These are phyloP conservation scores for Leccinum rimulosum DNA, from an alignment of 768 basidiomycete species.

Conservation along the genomic window DNA sequence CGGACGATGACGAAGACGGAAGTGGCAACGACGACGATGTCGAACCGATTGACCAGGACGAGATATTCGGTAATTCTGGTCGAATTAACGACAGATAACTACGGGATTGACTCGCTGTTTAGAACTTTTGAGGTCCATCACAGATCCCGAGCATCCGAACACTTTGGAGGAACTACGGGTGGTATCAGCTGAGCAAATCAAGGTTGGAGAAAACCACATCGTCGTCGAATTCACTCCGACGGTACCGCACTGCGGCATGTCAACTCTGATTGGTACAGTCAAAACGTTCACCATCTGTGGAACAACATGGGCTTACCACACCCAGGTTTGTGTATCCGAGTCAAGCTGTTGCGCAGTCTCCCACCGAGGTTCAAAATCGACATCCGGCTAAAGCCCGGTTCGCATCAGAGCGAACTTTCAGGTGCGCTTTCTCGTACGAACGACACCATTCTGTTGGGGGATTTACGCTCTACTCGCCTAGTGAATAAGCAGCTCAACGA, in stretches of 20 bases:
- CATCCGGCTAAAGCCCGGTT: slow-evolving; percentile 89
- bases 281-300: background rate
- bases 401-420: slow-evolving; percentile 91
- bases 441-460: background rate
- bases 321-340: slow-evolving; percentile 86
- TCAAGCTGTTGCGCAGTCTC: slow-evolving; percentile 83
- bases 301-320: background rate
- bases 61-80: slow-evolving; percentile 74
- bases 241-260: slow-evolving; percentile 97
- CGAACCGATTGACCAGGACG: slow-evolving; percentile 83
- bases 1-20: slow-evolving; percentile 38
- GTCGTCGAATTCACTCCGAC: slow-evolving; percentile 95
- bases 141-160: slow-evolving; percentile 94
- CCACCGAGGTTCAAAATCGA: slow-evolving; percentile 94
- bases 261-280: slow-evolving; percentile 80
- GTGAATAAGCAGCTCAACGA: slow-evolving; percentile 99
- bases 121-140: slow-evolving; percentile 92
- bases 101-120: background rate
- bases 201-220: slow-evolving; percentile 59
- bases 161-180: slow-evolving; percentile 94
- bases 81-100: background rate
- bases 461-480: slow-evolving; percentile 27
- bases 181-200: slow-evolving; percentile 86
- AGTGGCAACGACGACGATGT: slow-evolving; percentile 38
- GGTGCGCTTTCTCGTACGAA: slow-evolving; percentile 44